Conservation (phyloP, 2,329 filamentous ascomycete species). For the Xylariaceae sp. region DNA sequence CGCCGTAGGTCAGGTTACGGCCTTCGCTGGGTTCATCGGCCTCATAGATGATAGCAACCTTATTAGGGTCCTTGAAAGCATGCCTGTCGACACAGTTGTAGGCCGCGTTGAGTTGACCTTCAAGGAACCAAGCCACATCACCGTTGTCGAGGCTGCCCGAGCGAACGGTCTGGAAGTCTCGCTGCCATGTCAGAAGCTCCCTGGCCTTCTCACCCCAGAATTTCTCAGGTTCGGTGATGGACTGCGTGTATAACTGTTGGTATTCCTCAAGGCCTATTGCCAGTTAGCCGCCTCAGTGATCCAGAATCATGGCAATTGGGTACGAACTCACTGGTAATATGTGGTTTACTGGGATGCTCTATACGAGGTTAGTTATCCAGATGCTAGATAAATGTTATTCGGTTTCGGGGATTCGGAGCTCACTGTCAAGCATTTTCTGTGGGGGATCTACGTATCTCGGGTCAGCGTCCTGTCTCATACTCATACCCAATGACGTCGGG, state of each 20-base stretch:
- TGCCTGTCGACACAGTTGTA: slow-evolving; percentile 98
- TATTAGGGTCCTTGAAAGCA: slow-evolving; percentile 89
- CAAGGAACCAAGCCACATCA: slow-evolving; percentile 90
- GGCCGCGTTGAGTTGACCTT: slow-evolving; percentile 89
- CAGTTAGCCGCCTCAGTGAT: slow-evolving; percentile 17
- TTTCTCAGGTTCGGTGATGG: slow-evolving; percentile 80
- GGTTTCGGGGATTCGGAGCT: slow-evolving; percentile 26
- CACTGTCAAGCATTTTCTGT: slow-evolving; percentile 65
- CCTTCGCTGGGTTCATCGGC: slow-evolving; percentile 86
- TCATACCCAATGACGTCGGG: not conserved
- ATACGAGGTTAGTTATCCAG: slow-evolving; percentile 26
- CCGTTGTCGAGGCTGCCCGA: slow-evolving; percentile 72
- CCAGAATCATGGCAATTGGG: not conserved
- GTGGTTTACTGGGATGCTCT: slow-evolving; percentile 69
- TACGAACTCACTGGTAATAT: slow-evolving; percentile 57
- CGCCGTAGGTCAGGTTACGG: slow-evolving; percentile 85
- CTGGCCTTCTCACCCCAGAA: slow-evolving; percentile 88
- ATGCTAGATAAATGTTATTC: not conserved
- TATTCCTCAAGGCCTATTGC: slow-evolving; percentile 60
- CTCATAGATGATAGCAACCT: slow-evolving; percentile 97
- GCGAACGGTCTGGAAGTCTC: slow-evolving; percentile 86
- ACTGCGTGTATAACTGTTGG: slow-evolving; percentile 70
- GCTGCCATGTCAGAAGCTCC: slow-evolving; percentile 84
- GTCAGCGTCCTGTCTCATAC: slow-evolving; percentile 21
- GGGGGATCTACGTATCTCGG: slow-evolving; percentile 49